These are phyloP conservation scores for Rosellinia necatrix DNA, from an alignment of 2,329 filamentous ascomycete species.

Conservation along the genomic window DNA sequence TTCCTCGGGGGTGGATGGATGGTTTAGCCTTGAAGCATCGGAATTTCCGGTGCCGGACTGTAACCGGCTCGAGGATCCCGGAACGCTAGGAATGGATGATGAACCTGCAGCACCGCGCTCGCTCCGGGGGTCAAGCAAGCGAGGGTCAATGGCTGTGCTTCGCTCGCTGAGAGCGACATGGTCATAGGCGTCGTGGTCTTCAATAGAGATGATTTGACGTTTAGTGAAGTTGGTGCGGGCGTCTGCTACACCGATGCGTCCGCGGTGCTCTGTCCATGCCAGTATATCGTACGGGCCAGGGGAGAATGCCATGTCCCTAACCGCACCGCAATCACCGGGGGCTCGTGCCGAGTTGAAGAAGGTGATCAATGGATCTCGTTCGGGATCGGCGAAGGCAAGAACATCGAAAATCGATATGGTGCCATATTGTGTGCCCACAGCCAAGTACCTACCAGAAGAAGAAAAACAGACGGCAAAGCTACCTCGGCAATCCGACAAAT, in stretches of 20 bases:
- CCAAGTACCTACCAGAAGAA: conserved; percentile 70
- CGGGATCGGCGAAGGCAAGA: conserved; percentile 48
- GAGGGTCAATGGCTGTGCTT: conserved; percentile 58
- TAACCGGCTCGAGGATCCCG: conserved; percentile 35
- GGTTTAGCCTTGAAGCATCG: conserved; percentile 52
- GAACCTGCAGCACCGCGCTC: conserved; percentile 44
- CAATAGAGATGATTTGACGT: conserved; percentile 71
- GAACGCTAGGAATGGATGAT: conserved; percentile 44
- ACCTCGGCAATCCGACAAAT: conserved; percentile 61
- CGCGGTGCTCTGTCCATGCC: conserved; percentile 91
- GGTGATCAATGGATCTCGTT: conserved; percentile 67
- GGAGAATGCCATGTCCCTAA: conserved; percentile 90
- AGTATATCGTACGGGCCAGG: conserved; percentile 88
- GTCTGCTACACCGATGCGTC: conserved; percentile 74
- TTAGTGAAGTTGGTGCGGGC: conserved; percentile 68
- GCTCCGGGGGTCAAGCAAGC: conserved; percentile 54
- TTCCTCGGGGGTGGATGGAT: conserved; percentile 59
- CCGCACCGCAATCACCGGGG: conserved; percentile 72
- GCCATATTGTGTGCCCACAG: conserved; percentile 80
- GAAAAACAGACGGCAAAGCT: conserved; percentile 83
- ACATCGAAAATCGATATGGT: conserved; percentile 77
- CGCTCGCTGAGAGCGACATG: conserved; percentile 61
- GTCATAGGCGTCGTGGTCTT: conserved; percentile 61
- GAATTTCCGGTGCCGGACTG: conserved; percentile 40
- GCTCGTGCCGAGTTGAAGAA: conserved; percentile 80